phyloP scores from a whole-genome alignment of 306 rosid species.

The Dryas octopetala region DNA sequence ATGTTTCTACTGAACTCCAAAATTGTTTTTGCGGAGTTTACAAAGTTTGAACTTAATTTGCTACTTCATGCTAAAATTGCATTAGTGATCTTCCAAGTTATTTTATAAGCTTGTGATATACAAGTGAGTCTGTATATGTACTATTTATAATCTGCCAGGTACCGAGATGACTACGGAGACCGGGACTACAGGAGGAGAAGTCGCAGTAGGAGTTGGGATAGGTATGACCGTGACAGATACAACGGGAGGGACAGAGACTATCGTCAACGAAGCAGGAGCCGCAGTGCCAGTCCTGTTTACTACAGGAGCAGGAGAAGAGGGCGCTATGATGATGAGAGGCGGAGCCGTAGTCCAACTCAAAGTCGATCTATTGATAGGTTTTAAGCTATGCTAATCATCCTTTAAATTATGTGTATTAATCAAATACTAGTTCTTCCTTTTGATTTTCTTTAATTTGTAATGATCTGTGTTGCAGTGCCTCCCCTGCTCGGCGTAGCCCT shows the following conservation, averaged over 20 bases:
- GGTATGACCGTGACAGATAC: conserved; percentile 58
- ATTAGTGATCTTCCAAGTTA: background rate
- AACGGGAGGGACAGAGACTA: conserved; percentile 59
- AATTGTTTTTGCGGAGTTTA: background rate
- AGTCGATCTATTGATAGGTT: conserved; percentile 65
- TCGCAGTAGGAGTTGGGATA: conserved; percentile 73
- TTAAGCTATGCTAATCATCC: conserved; percentile 7
- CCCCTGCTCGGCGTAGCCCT: conserved; percentile 55
- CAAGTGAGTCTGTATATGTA: background rate
- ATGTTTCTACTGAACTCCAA: background rate
- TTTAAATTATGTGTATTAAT: background rate
- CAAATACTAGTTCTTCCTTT: background rate
- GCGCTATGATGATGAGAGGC: conserved; percentile 57
- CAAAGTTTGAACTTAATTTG: background rate
- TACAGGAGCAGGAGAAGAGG: conserved; percentile 60
- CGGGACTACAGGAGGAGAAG: conserved; percentile 63
- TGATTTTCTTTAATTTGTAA: background rate
- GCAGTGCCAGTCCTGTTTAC: conserved; percentile 66
- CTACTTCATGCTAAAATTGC: background rate
- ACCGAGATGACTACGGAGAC: conserved; percentile 60
- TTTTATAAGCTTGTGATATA: background rate
- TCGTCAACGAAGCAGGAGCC: conserved; percentile 67
- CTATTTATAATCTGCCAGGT: conserved; percentile 27
- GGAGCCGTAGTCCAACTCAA: conserved; percentile 26
- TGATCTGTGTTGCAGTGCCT: conserved; percentile 43